A percentile compares a stretch with the other conserved stretches of the same genome.
Evolutionary conservation across 2,329 filamentous ascomycete species (phyloP).

Genomic region (Colletotrichum cereale): DNA sequence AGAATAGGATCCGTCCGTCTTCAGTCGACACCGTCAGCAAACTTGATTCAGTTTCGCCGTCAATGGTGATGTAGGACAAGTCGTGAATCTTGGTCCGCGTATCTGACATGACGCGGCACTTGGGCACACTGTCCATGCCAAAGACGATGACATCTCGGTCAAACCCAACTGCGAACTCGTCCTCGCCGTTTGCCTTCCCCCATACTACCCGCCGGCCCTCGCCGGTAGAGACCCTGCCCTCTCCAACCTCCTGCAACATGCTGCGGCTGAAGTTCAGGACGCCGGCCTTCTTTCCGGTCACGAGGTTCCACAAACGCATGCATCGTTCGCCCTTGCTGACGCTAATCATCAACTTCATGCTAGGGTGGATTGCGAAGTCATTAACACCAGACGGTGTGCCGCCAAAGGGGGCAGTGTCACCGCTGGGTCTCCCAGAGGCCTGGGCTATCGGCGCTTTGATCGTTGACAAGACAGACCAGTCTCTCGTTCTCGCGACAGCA

Average conservation of each 20-base stretch:
- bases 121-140: constrained; percentile 87
- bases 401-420: constrained; percentile 87
- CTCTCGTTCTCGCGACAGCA: constrained; percentile 85
- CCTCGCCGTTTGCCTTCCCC: constrained; percentile 77
- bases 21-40: constrained; percentile 87
- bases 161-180: constrained; percentile 91
- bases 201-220: constrained; percentile 88
- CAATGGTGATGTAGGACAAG: constrained; percentile 75
- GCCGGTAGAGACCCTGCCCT: constrained; percentile 81
- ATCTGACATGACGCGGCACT: constrained; percentile 77
- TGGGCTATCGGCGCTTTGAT: constrained; percentile 93
- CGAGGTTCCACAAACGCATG: constrained; percentile 96
- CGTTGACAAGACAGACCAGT: constrained; percentile 88
- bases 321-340: constrained; percentile 90
- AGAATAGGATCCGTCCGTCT: constrained; percentile 89
- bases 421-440: constrained; percentile 82
- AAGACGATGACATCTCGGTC: constrained; percentile 88
- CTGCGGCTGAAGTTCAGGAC: constrained; percentile 86
- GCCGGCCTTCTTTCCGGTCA: constrained; percentile 95
- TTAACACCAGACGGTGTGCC: constrained; percentile 90
- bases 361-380: constrained; percentile 94
- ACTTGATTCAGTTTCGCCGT: constrained; percentile 60
- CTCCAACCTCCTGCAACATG: constrained; percentile 80
- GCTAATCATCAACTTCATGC: constrained; percentile 95
- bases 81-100: constrained; percentile 86